Evolutionary conservation across 768 basidiomycete genomes (phyloP).

Genomic region (Podaxis carcinomalis): DNA sequence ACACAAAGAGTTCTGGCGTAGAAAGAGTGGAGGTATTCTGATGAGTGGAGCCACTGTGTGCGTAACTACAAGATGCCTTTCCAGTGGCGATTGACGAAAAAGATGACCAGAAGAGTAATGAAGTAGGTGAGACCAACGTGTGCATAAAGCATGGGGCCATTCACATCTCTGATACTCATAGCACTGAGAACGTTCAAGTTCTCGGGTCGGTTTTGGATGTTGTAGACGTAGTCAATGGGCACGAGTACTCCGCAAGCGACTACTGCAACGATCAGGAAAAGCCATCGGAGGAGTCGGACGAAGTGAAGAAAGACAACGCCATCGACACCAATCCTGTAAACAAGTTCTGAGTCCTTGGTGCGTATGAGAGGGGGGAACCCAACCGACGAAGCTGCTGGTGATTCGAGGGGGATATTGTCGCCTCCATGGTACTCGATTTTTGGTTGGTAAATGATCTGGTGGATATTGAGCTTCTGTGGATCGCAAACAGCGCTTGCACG

Average conservation of each 20-base stretch:
- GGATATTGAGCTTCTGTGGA: conserved; percentile 48
- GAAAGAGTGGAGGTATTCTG: conserved; percentile 71
- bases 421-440: conserved; percentile 79
- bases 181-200: conserved; percentile 50
- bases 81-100: conserved; percentile 61
- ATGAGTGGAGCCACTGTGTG: conserved; percentile 66
- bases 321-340: conserved; percentile 75
- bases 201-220: conserved; percentile 35
- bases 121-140: conserved; percentile 70
- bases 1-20: conserved; percentile 79
- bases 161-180: conserved; percentile 69
- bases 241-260: conserved; percentile 62
- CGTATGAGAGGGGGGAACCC: conserved; percentile 74
- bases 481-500: background rate
- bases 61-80: conserved; percentile 64
- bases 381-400: conserved; percentile 68
- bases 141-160: conserved; percentile 56
- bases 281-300: conserved; percentile 63
- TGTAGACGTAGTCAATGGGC: conserved; percentile 72
- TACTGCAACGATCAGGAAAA: conserved; percentile 50
- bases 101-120: conserved; percentile 56
- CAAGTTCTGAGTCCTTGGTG: conserved; percentile 67
- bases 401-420: conserved; percentile 64
- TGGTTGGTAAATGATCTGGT: conserved; percentile 73
- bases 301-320: conserved; percentile 83